phyloP scores from a whole-genome alignment of 129 eudicot species.

The Chrysanthemum makinoi region DNA sequence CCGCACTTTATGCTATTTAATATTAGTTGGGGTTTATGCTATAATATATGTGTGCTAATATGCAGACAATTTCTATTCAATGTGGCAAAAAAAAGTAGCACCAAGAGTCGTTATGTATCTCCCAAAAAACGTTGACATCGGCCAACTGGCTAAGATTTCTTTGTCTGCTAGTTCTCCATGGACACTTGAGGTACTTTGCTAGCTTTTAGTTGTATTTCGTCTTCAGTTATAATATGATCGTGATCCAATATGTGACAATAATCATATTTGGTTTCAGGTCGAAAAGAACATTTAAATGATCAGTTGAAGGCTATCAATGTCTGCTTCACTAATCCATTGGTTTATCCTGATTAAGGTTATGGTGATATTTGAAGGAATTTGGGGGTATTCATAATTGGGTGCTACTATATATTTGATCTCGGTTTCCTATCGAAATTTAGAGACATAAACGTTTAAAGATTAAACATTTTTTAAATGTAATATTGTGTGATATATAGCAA shows the following conservation, averaged over 20 bases:
- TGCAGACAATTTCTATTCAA: constrained; percentile 64
- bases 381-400: too few species aligned
- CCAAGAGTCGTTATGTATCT: constrained; percentile 82
- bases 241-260: constrained; percentile 1
- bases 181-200: constrained; percentile 64
- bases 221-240: not conserved
- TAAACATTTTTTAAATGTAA: too few species aligned
- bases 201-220: not conserved
- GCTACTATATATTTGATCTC: too few species aligned
- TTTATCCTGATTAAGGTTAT: too few species aligned
- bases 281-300: constrained; percentile 78
- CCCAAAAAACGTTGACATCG: constrained; percentile 74
- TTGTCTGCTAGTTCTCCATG: constrained; percentile 71
- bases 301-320: constrained; percentile 88
- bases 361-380: too few species aligned
- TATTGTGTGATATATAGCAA: too few species aligned
- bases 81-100: constrained; percentile 57
- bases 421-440: too few species aligned
- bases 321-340: constrained; percentile 15
- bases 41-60: not conserved
- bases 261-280: constrained; percentile 48
- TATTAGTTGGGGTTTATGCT: too few species aligned
- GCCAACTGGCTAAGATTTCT: constrained; percentile 76
- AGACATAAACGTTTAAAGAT: too few species aligned
- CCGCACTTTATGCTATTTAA: not conserved